Percentiles rank a stretch among this genome's conserved stretches.
Conservation (phyloP, 495 filamentous ascomycete species). For the Hypoxylon cercidicola region DNA sequence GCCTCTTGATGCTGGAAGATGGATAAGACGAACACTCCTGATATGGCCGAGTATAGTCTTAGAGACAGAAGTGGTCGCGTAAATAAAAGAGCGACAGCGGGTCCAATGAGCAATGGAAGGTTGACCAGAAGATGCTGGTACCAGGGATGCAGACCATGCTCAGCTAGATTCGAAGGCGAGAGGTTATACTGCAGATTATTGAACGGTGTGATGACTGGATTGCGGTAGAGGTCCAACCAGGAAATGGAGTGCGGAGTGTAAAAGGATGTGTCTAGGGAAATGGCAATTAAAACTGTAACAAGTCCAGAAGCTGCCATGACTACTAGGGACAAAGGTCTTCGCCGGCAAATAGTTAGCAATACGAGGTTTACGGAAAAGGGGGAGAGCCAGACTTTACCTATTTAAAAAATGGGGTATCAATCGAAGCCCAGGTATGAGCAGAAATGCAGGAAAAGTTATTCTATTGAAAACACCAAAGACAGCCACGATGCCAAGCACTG, state of each 20-base stretch:
- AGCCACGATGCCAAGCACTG: slow-evolving; percentile 78
- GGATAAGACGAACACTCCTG: slow-evolving; percentile 81
- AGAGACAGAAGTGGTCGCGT: slow-evolving; percentile 65
- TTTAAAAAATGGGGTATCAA: slow-evolving; percentile 85
- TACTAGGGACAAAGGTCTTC: slow-evolving; percentile 75
- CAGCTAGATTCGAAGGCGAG: slow-evolving; percentile 76
- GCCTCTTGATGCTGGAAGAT: slow-evolving; percentile 94
- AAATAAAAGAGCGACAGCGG: slow-evolving; percentile 77
- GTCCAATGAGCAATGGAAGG: slow-evolving; percentile 90
- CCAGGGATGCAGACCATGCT: slow-evolving; percentile 90
- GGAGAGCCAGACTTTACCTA: slow-evolving; percentile 65
- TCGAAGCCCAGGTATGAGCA: slow-evolving; percentile 81
- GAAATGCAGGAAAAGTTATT: slow-evolving; percentile 94
- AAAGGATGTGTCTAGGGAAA: slow-evolving; percentile 84
- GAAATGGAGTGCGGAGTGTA: slow-evolving; percentile 70
- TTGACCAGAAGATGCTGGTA: slow-evolving; percentile 91
- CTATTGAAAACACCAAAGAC: slow-evolving; percentile 93
- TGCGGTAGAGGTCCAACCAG: slow-evolving; percentile 62
- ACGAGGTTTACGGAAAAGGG: neutral
- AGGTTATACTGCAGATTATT: slow-evolving; percentile 95
- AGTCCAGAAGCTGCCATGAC: slow-evolving; percentile 68
- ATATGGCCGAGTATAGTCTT: slow-evolving; percentile 79
- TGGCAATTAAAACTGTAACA: slow-evolving; percentile 73
- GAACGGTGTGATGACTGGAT: slow-evolving; percentile 84
- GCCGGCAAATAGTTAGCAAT: slow-evolving; percentile 37